Conservation (phyloP, 2,329 filamentous ascomycete species). For the Fusarium globosum region DNA sequence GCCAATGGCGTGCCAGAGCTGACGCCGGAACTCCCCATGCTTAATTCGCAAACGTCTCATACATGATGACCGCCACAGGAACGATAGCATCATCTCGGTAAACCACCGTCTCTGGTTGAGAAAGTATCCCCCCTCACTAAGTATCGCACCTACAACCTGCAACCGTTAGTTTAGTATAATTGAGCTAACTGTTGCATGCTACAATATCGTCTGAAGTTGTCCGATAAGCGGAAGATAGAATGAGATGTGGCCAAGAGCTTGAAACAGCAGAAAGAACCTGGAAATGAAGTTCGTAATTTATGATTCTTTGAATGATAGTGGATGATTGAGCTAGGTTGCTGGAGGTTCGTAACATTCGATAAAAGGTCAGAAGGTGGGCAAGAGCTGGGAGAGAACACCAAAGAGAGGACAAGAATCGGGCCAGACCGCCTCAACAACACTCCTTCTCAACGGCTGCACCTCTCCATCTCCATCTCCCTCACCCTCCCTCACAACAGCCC, state of each 20-base stretch:
- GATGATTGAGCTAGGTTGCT: not conserved
- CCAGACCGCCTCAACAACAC: too few species aligned
- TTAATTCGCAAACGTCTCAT: too few species aligned
- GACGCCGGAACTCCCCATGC: not conserved
- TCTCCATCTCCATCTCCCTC: too few species aligned
- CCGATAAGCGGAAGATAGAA: too few species aligned
- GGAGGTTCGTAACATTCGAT: too few species aligned
- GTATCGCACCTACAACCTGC: not conserved
- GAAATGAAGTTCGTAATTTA: not conserved
- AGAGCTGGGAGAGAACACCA: too few species aligned
- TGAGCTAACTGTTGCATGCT: not conserved
- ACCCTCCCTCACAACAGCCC: too few species aligned
- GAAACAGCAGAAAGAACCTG: too few species aligned
- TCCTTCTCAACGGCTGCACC: too few species aligned
- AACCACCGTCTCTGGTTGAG: constrained; percentile 5
- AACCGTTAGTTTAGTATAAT: not conserved
- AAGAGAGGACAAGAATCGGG: too few species aligned
- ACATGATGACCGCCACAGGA: not conserved
- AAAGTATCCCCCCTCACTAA: not conserved
- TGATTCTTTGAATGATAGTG: rapidly evolving
- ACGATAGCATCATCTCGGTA: constrained; percentile 23
- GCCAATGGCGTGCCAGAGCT: not conserved
- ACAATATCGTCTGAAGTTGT: not conserved
- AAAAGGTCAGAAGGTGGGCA: too few species aligned
- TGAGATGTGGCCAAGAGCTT: too few species aligned